phyloP scores from a whole-genome alignment of 1,139 yeast species.

The Diutina siamensis region DNA sequence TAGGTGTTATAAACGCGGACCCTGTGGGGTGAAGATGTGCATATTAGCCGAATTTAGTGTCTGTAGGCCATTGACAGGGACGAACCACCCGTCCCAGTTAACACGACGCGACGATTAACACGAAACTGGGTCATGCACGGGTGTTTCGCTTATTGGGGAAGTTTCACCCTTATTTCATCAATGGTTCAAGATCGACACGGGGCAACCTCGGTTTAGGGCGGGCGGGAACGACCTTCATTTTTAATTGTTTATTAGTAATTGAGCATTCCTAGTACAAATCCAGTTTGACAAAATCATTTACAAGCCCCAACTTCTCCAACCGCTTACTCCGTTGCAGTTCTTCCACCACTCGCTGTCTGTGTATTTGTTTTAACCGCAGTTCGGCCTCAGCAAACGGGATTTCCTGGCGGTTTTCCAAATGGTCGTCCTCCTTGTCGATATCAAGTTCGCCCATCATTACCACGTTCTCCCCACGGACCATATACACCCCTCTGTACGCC shows the following conservation, averaged over 20 bases:
- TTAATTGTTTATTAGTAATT: too few species aligned
- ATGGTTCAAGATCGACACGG: too few species aligned
- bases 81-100: too few species aligned
- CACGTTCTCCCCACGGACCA: conserved; percentile 94
- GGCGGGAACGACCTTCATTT: too few species aligned
- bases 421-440: conserved; percentile 73
- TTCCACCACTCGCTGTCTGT: conserved; percentile 26
- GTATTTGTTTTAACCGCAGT: conserved; percentile 25
- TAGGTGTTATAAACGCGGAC: neutral
- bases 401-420: conserved; percentile 43
- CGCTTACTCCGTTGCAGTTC: conserved; percentile 39
- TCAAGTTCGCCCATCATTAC: conserved; percentile 95
- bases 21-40: neutral
- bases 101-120: too few species aligned
- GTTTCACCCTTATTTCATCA: too few species aligned
- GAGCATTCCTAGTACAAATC: conserved; percentile 43
- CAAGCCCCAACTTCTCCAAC: conserved; percentile 41
- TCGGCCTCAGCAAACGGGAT: conserved; percentile 56
- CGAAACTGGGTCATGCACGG: too few species aligned
- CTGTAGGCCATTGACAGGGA: too few species aligned
- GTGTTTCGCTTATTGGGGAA: too few species aligned
- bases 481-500: conserved; percentile 62
- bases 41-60: neutral
- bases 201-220: too few species aligned
- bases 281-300: conserved; percentile 43